Evolutionary conservation across 352 stramenopile genomes (phyloP).

Genomic region (Pythium volutum): DNA sequence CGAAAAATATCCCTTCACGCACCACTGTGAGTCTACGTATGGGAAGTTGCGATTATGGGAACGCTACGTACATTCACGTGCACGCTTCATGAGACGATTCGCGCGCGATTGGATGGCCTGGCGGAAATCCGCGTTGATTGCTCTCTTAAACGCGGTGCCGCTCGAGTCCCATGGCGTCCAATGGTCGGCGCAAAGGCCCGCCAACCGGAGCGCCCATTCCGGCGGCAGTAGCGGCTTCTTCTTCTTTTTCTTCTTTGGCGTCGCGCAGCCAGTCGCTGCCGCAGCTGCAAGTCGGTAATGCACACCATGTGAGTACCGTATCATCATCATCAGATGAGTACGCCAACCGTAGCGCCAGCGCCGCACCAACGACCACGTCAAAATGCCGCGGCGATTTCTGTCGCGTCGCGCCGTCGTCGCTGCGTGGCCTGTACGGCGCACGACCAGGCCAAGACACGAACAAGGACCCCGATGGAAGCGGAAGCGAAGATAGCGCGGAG

Average conservation of each 20-base stretch:
- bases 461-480: conserved; percentile 1
- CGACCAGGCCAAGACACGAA: conserved; percentile 2
- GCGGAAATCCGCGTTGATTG: conserved; percentile 13
- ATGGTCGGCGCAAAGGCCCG: conserved; percentile 17
- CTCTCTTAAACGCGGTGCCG: conserved; percentile 11
- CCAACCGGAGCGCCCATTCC: background rate
- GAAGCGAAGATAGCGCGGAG: conserved; percentile 2
- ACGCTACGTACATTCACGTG: background rate
- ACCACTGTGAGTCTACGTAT: no score
- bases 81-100: conserved; percentile 6
- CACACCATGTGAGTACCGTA: background rate
- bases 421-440: conserved; percentile 36
- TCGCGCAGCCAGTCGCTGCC: conserved; percentile 45
- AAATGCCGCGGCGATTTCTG: conserved; percentile 79
- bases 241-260: conserved; percentile 6
- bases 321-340: background rate
- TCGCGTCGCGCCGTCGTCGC: conserved; percentile 23
- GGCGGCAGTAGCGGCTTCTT: no score
- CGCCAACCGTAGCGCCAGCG: background rate
- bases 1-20: conserved; percentile 7
- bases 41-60: background rate
- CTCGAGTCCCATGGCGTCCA: conserved; percentile 16
- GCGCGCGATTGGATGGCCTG: background rate
- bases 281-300: conserved; percentile 24
- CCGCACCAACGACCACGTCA: background rate